Base-by-base conservation (phyloP, 495 filamentous ascomycete species). In the Penicillium tannophilum region DNA sequence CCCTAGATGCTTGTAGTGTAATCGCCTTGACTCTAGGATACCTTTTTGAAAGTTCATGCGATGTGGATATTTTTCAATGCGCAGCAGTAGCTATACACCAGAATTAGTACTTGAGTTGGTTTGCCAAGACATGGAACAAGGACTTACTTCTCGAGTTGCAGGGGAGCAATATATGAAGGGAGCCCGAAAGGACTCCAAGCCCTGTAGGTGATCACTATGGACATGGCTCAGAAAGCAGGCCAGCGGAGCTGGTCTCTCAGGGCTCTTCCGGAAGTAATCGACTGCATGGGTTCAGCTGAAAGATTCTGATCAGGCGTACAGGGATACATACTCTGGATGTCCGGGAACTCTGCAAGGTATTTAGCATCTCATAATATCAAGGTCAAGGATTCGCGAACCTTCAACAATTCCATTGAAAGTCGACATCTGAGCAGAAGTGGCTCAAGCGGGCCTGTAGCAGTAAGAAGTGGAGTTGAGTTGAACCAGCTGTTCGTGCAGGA, bases 181-280 rank as follows among this genome's bases (percentile, higher is more conserved):
- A 24, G 88, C 80, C 35, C 83, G 83, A 50, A 89, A 79, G 50
- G 78, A 86, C 66, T 97, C 93, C 28, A 97, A 81, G 1, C 93
- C 93, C 56, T 82, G 83, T 7, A 97, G 81, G 72, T 98, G 93
- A 61, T 97, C 93, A 56, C 88, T 95, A 69, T 97, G 93, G 11
- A 96, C 87, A 82, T 98, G 93, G 66, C 89, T 93, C 41, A 98
- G 79, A 67, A 98, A 96, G 68, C 90, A 96, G 16, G 90, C 92
- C 44, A 95, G 68, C 2, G 93, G 90, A 30, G 89, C 80, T 28
- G 72, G 78, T 17, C 70, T 72, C 1, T 76, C 79, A 19, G 76
- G 79, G 20, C 75, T 74, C 17, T 76, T 76, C 16, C 92, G 86
- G 66, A 97, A 98, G 74, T 89, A 92, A 70, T 98, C 93, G 56